Base-by-base conservation (phyloP, 2,329 filamentous ascomycete genomes). In the Waltergamsia citrina region DNA sequence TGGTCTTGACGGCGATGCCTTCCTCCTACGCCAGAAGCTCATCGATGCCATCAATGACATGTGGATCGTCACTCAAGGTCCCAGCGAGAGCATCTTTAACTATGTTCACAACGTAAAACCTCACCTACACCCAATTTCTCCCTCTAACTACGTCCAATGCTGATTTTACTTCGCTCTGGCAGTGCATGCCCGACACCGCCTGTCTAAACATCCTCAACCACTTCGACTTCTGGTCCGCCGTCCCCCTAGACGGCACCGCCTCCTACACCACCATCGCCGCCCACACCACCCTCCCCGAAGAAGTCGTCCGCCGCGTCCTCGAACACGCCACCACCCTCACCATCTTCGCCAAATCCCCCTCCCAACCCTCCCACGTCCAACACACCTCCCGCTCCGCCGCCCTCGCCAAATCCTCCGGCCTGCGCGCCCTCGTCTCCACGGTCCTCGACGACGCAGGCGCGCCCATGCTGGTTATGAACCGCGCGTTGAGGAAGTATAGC, bases 151-250 rank as follows among this genome's bases (percentile, higher is more conserved):
- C 26, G 11, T 4, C 8, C 15, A 14, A 4, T 28, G 7, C 6
- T 15, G 11, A 28, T n/a, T 14, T 24, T 24, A 8, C 22, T n/a
- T 32, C 22, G 17, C 11, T 4, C 14, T 11, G 15, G 8, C 8
- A 29, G 19, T 32, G 30, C 22, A 55, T 65, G 31, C 64, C 65
- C 3, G 63, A 69, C 39, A 53, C 58, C 4, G 54, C 62, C 6
- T 44, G 50, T 9, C 54, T 71, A 24, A 66, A 67, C 41, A 50
- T 67, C 11, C 50, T 71, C 12, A 71, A 71, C 44, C 53, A 65
- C 40, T 71, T 71, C 44, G 51, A 71, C 42, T 69, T 72, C 43
- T 71, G 65, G 63, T 52, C 56, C 9, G 60, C 63, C 5, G 65
- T 74, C 6, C 67, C 69, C 3, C 34, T 70, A 1, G 52, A 62